Percentiles rank a stretch among this genome's conserved stretches.
phyloP scores from a whole-genome alignment of 441 rosid genomes.

The Gossypium lobatum region DNA sequence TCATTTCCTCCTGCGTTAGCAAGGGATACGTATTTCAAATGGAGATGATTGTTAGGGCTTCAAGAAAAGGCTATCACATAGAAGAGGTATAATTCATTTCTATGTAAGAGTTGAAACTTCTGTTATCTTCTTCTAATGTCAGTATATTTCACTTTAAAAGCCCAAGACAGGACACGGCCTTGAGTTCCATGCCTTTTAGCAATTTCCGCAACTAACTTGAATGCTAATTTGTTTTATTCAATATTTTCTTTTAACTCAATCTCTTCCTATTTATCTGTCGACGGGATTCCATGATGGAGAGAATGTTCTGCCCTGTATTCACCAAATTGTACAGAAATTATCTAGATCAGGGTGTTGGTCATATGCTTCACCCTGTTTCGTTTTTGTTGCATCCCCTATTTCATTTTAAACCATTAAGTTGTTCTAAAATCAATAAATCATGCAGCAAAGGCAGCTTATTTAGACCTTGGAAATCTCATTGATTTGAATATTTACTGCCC shows the following conservation, averaged over 20 bases:
- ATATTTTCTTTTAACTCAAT: not conserved
- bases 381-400: not conserved
- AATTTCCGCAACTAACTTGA: not conserved
- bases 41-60: constrained; percentile 99
- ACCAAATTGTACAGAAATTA: not conserved
- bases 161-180: not conserved
- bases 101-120: not conserved
- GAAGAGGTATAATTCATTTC: constrained; percentile 51
- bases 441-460: not conserved
- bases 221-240: not conserved
- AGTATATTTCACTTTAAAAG: constrained; percentile 1
- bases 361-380: constrained; percentile 5
- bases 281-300: not conserved
- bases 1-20: constrained; percentile 76
- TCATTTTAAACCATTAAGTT: not conserved
- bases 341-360: not conserved
- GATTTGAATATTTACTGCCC: constrained; percentile 8
- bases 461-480: not conserved
- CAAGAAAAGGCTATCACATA: constrained; percentile 80
- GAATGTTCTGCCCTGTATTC: not conserved
- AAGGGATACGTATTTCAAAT: constrained; percentile 97
- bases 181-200: not conserved
- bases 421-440: not conserved
- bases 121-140: not conserved
- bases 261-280: not conserved